Conservation (phyloP, 495 filamentous ascomycete genomes). For the Daldinia grandis region DNA sequence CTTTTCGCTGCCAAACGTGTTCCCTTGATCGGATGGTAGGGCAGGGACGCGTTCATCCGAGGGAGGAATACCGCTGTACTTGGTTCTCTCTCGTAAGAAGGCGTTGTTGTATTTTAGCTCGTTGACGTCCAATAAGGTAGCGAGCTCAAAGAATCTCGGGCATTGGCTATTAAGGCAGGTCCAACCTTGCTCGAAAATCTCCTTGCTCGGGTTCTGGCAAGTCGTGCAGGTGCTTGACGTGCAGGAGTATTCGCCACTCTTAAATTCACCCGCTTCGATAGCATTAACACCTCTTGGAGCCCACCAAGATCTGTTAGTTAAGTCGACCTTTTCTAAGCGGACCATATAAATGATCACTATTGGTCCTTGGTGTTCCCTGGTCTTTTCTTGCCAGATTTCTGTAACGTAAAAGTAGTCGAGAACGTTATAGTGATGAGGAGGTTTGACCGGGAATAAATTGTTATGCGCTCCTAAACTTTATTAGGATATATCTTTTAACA, state of each 20-base stretch:
- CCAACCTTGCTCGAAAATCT: constrained; percentile 66
- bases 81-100: constrained; percentile 63
- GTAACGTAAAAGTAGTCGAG: constrained; percentile 78
- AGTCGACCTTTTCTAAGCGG: constrained; percentile 75
- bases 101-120: constrained; percentile 62
- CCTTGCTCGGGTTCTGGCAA: constrained; percentile 45
- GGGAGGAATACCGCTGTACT: constrained; percentile 29
- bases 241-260: constrained; percentile 24
- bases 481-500: constrained; percentile 2
- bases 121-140: constrained; percentile 33
- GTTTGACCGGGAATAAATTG: constrained; percentile 56
- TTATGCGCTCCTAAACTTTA: constrained; percentile 60
- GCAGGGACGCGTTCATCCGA: constrained; percentile 51
- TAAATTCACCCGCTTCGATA: constrained; percentile 18
- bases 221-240: constrained; percentile 24
- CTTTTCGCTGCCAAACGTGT: constrained; percentile 48
- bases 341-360: constrained; percentile 61
- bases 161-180: constrained; percentile 72
- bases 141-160: constrained; percentile 62
- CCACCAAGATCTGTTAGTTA: constrained; percentile 74
- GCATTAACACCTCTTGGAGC: constrained; percentile 39
- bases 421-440: constrained; percentile 73
- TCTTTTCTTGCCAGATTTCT: constrained; percentile 74
- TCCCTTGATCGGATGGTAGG: constrained; percentile 18
- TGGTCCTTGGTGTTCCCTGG: constrained; percentile 26